phyloP scores from a whole-genome alignment of 2,329 filamentous ascomycete species.

The Phyllachora maydis region DNA sequence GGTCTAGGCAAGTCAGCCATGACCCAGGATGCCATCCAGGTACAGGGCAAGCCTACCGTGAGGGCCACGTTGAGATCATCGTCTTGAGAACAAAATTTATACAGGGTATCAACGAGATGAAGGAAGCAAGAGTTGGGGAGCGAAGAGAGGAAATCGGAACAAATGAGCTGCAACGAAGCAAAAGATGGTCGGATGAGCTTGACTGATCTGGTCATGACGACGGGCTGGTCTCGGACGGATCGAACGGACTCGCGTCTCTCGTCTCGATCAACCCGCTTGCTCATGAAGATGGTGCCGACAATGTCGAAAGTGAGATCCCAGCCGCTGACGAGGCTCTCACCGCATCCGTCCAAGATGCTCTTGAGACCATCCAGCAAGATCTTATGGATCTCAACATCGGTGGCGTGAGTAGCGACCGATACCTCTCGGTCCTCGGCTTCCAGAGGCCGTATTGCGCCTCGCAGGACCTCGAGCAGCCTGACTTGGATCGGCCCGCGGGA shows the following conservation, averaged over 20 bases:
- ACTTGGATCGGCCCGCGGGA: slow-evolving; percentile 42
- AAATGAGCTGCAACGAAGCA: slow-evolving; percentile 74
- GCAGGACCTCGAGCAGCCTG: slow-evolving; percentile 48
- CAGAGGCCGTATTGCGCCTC: slow-evolving; percentile 36
- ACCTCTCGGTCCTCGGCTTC: slow-evolving; percentile 28
- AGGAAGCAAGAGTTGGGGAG: slow-evolving; percentile 52
- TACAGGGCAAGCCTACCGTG: too few relatives aligned
- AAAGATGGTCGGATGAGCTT: slow-evolving; percentile 75
- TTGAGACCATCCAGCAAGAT: slow-evolving; percentile 63
- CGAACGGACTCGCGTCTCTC: too few relatives aligned
- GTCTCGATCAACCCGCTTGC: too few relatives aligned
- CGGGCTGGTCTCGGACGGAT: too few relatives aligned
- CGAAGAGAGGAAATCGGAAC: slow-evolving; percentile 75
- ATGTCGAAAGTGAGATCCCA: slow-evolving; percentile 79
- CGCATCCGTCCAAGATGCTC: slow-evolving; percentile 68
- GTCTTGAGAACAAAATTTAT: slow-evolving; percentile 72
- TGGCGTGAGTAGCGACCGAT: slow-evolving; percentile 36
- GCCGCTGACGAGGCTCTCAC: slow-evolving; percentile 61
- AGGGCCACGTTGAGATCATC: slow-evolving; percentile 91
- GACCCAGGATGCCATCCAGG: slow-evolving; percentile 2
- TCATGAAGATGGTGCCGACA: slow-evolving; percentile 60
- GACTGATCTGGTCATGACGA: slow-evolving; percentile 37
- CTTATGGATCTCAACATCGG: slow-evolving; percentile 63
- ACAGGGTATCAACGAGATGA: slow-evolving; percentile 68
- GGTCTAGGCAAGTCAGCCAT: slow-evolving; percentile 28